Evolutionary conservation across 2,329 filamentous ascomycete genomes (phyloP), one percentile per base, ranked within the genome.

Genomic region (Colletotrichum camelliae): DNA sequence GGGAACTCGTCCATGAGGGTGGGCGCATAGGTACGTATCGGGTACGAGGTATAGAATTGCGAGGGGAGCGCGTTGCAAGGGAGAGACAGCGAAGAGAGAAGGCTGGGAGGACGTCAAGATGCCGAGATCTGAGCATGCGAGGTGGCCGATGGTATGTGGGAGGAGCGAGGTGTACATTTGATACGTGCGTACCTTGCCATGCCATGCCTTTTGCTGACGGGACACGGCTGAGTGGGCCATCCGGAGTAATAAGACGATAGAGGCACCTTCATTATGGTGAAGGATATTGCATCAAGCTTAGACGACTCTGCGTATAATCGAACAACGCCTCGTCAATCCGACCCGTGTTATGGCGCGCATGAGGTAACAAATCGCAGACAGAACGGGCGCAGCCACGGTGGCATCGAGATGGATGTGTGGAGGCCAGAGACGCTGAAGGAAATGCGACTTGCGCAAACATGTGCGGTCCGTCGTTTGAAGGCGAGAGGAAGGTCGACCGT

Each of bases 371-470:
- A 68, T 55, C 29, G 58, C 21, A 64, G 64, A 58, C 24, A 39
- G 27, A 62, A 37, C 35, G 35, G 21, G 61, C 61, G 65, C 31
- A 24, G 68, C 62, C 21, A 58, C 55, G 57, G 27, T 48, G 27
- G 43, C 52, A 35, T 57, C 24, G 29, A 39, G 35, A 73, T 55
- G 43, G 70, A 65, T 64, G 64, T 55, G 57, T 65, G 64, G 57
- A 73, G 70, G 58, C 24, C 27, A 21, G 18, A 16, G 16, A 15
- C 31, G 69, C 64, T 58, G 43, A 18, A 58, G 24, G 64, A 75
- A 61, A 68, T 68, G 57, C 64, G 29, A n/a, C 18, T 31, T 48
- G 73, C 64, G 70, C 70, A 73, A 73, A 67, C 43, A 52, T 18
- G 31, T 29, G 31, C 55, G 62, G 67, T 65, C 39, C 57, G 31